A percentile compares a stretch with the other conserved stretches of the same genome.
phyloP scores from a whole-genome alignment of 495 filamentous ascomycete genomes.

The Xylaria cubensis region DNA sequence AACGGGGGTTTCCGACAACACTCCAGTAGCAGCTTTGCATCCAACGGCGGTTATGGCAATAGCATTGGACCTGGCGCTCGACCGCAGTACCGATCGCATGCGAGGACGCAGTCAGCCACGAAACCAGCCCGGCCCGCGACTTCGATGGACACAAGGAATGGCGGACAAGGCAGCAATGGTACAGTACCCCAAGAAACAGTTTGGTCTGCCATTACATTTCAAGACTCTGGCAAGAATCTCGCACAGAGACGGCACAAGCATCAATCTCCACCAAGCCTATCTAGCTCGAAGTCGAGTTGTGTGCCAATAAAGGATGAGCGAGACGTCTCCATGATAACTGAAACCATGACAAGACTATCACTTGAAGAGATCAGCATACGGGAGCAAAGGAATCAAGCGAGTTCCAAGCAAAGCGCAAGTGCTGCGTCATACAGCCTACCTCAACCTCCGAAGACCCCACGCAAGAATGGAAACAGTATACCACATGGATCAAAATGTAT shows the following conservation, averaged over 20 bases:
- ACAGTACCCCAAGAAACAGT: conserved; percentile 49
- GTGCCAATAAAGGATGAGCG: conserved; percentile 27
- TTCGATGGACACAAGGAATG: conserved; percentile 61
- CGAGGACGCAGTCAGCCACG: conserved; percentile 52
- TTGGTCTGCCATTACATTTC: conserved; percentile 39
- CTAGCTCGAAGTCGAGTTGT: conserved; percentile 24
- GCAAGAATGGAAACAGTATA: conserved; percentile 5
- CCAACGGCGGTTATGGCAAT: conserved; percentile 60
- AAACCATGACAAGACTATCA: conserved; percentile 30
- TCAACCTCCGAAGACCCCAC: conserved; percentile 23
- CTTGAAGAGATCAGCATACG: conserved; percentile 32
- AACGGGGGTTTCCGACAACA: conserved; percentile 52
- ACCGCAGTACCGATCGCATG: conserved; percentile 50
- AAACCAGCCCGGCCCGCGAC: conserved; percentile 62
- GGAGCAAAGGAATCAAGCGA: conserved; percentile 49
- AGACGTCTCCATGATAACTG: conserved; percentile 41
- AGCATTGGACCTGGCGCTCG: conserved; percentile 63
- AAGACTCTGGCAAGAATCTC: conserved; percentile 11
- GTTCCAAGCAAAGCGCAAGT: conserved; percentile 29
- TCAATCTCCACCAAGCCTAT: conserved; percentile 39
- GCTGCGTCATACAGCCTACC: conserved; percentile 8
- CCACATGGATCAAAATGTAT: background rate
- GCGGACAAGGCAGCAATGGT: conserved; percentile 66
- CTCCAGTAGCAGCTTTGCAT: conserved; percentile 57
- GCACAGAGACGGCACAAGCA: conserved; percentile 32